Percentiles rank a stretch among this genome's conserved stretches.
Conservation (phyloP, 345 rosid genomes). For the Odontarrhena argentea region DNA sequence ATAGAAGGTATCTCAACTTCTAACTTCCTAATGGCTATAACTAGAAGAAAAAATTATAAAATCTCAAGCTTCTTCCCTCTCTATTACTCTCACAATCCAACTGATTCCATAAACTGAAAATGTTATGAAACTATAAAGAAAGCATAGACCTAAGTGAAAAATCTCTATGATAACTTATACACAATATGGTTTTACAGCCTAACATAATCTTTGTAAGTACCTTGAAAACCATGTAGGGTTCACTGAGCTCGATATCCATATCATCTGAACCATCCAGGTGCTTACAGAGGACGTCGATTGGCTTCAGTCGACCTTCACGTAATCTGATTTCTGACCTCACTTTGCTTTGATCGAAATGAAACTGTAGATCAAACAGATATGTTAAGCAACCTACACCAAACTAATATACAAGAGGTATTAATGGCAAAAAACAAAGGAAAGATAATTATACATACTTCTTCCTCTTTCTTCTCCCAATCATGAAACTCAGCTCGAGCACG, state of each 20-base stretch:
- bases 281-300: constrained; percentile 82
- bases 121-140: constrained; percentile 10
- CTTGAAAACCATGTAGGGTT: constrained; percentile 93
- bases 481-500: constrained; percentile 97
- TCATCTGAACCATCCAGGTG: constrained; percentile 84
- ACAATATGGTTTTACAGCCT: constrained; percentile 4
- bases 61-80: constrained; percentile 9
- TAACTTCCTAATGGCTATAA: constrained; percentile 13
- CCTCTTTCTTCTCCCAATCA: constrained; percentile 99
- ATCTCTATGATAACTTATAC: constrained; percentile 3
- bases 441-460: constrained; percentile 67
- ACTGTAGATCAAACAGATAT: constrained; percentile 54
- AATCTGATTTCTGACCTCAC: constrained; percentile 81
- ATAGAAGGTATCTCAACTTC: neutral
- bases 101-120: constrained; percentile 15
- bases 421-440: constrained; percentile 17
- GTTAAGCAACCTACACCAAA: constrained; percentile 8
- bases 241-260: constrained; percentile 75
- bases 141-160: constrained; percentile 10
- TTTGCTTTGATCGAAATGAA: constrained; percentile 98
- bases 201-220: constrained; percentile 41
- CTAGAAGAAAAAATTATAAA: constrained; percentile 24
- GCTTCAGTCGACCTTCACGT: constrained; percentile 86
- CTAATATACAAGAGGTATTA: neutral
- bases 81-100: constrained; percentile 16